Conservation (phyloP, 352 stramenopile genomes). For the Albugo laibachii region DNA sequence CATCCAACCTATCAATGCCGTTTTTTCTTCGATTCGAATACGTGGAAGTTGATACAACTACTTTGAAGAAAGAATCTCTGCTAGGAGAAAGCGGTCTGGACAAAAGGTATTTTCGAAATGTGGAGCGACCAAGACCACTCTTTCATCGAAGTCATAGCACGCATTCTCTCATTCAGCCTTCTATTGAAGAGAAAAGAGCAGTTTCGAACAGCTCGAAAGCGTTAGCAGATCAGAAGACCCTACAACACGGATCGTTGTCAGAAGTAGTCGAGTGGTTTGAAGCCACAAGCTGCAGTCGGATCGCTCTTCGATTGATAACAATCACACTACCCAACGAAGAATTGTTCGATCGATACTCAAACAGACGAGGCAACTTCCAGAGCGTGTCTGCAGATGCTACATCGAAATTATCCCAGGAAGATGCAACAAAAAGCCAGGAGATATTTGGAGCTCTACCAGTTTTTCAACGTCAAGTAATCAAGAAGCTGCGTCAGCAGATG, state of each 20-base stretch:
- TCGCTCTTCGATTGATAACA: constrained; percentile 55
- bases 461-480: constrained; percentile 58
- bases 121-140: not conserved
- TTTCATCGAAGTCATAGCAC: not conserved
- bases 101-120: too few species aligned
- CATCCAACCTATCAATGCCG: constrained; percentile 59
- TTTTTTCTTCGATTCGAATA: constrained; percentile 79
- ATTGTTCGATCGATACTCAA: constrained; percentile 14
- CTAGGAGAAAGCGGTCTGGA: too few species aligned
- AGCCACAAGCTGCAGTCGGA: constrained; percentile 15
- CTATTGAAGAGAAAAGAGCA: not conserved
- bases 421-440: constrained; percentile 15
- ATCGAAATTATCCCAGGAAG: constrained; percentile 3
- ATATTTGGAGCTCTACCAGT: constrained; percentile 39
- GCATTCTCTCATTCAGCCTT: not conserved
- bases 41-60: constrained; percentile 18
- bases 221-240: not conserved
- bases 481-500: constrained; percentile 38
- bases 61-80: not conserved
- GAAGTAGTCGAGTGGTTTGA: constrained; percentile 36
- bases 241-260: constrained; percentile 5
- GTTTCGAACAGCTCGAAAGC: not conserved
- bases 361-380: constrained; percentile 8
- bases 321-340: constrained; percentile 61
- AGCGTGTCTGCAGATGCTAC: constrained; percentile 43